phyloP scores from a whole-genome alignment of 2,329 filamentous ascomycete species.

The Botryotinia globosa region DNA sequence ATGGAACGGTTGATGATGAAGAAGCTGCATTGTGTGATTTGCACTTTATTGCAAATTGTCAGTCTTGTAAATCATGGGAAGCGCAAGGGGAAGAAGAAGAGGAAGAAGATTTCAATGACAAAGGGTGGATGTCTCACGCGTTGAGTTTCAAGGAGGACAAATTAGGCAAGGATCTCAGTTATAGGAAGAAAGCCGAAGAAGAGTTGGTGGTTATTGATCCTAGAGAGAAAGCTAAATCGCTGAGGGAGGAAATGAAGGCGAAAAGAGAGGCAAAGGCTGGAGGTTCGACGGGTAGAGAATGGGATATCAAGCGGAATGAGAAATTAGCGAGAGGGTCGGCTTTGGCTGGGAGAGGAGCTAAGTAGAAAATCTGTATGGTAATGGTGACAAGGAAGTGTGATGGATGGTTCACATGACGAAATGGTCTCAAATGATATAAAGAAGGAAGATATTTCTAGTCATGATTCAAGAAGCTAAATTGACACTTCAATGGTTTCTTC shows the following conservation, averaged over 20 bases:
- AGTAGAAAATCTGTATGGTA: slow-evolving; percentile 37
- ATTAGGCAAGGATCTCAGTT: slow-evolving; percentile 84
- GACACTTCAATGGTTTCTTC: neutral
- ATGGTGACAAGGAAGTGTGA: neutral
- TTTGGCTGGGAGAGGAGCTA: slow-evolving; percentile 55
- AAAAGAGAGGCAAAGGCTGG: slow-evolving; percentile 52
- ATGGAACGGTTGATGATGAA: slow-evolving; percentile 51
- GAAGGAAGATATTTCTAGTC: neutral
- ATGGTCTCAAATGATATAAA: neutral
- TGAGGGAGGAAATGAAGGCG: slow-evolving; percentile 63
- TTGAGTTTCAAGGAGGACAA: slow-evolving; percentile 86
- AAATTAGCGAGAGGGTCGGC: slow-evolving; percentile 54
- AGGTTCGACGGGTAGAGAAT: slow-evolving; percentile 51
- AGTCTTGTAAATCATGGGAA: slow-evolving; percentile 87
- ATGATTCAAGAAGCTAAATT: neutral
- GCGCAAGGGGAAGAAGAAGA: slow-evolving; percentile 45
- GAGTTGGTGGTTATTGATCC: slow-evolving; percentile 93
- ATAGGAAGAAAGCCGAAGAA: slow-evolving; percentile 87
- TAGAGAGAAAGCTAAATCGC: slow-evolving; percentile 71
- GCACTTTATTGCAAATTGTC: slow-evolving; percentile 93
- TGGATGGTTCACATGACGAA: neutral
- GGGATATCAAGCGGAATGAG: slow-evolving; percentile 58
- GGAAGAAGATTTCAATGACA: slow-evolving; percentile 57
- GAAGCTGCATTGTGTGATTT: slow-evolving; percentile 82
- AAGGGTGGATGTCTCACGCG: slow-evolving; percentile 82